Conservation (phyloP, 345 rosid genomes). For the Iberis pinnata region DNA sequence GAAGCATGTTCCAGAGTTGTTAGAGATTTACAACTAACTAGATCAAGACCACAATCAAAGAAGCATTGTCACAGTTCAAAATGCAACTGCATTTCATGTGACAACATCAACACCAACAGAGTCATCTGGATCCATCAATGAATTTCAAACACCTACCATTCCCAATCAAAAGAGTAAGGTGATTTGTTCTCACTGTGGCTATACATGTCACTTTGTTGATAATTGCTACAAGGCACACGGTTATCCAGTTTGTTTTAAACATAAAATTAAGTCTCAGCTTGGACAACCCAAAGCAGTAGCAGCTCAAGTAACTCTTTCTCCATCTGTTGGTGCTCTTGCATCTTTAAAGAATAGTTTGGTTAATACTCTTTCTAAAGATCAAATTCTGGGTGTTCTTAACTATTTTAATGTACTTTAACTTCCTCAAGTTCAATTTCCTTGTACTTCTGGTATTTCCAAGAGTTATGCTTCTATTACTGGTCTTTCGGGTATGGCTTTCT, state of each 20-base stretch:
- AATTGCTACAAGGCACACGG: not conserved
- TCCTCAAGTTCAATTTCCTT: accelerated
- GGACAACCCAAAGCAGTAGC: too few species aligned
- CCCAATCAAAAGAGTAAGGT: too few species aligned
- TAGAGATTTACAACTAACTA: not conserved
- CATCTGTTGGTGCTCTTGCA: too few species aligned
- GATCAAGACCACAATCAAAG: not conserved
- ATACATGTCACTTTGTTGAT: not conserved
- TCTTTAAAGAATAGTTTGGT: too few species aligned
- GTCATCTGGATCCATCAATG: accelerated
- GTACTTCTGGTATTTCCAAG: too few species aligned
- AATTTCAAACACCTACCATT: too few species aligned
- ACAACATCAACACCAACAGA: accelerated
- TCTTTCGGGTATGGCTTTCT: not conserved
- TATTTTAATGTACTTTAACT: not conserved
- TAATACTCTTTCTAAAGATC: not conserved
- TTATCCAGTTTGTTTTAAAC: not conserved
- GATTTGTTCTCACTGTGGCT: not conserved
- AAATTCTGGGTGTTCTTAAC: not conserved
- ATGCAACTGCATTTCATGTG: not conserved
- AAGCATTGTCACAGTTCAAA: accelerated
- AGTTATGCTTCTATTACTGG: too few species aligned
- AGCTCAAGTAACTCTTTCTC: too few species aligned
- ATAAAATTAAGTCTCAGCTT: not conserved
- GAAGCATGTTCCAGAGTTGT: not conserved